Conservation (phyloP, 331 rosid genomes). For the Malus hybrid region DNA sequence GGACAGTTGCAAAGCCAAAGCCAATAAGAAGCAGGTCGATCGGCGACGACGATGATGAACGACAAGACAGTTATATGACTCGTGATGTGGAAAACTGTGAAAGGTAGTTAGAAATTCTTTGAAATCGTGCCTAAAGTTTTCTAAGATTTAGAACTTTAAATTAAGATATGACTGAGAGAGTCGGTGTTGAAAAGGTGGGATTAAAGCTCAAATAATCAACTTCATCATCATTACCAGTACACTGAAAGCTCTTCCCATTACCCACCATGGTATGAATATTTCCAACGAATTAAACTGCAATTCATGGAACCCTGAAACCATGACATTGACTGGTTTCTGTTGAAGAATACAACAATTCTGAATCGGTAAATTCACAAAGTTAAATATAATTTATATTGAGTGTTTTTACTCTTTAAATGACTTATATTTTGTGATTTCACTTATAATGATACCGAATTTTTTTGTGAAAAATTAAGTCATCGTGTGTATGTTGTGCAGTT, state of each 20-base stretch:
- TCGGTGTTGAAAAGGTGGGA: background rate
- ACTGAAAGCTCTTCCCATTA: background rate
- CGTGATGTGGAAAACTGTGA: background rate
- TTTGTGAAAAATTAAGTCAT: too few relatives aligned
- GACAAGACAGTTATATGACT: background rate
- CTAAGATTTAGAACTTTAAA: background rate
- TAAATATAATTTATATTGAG: background rate
- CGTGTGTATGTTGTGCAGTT: background rate
- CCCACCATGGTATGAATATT: background rate
- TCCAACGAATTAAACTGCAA: background rate
- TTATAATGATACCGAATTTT: too few relatives aligned
- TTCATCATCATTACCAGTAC: background rate
- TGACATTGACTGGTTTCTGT: background rate
- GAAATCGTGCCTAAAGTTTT: background rate
- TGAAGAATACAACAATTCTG: background rate
- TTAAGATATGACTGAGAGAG: background rate
- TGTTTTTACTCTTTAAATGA: too few relatives aligned
- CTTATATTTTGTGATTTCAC: too few relatives aligned
- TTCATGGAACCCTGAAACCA: background rate
- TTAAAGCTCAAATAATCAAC: background rate
- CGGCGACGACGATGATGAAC: background rate
- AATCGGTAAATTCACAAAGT: background rate
- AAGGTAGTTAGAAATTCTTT: background rate
- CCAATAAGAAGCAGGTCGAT: background rate
- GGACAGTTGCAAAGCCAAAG: background rate